phyloP scores from a whole-genome alignment of 495 filamentous ascomycete species.

The Xylaria palmicola region DNA sequence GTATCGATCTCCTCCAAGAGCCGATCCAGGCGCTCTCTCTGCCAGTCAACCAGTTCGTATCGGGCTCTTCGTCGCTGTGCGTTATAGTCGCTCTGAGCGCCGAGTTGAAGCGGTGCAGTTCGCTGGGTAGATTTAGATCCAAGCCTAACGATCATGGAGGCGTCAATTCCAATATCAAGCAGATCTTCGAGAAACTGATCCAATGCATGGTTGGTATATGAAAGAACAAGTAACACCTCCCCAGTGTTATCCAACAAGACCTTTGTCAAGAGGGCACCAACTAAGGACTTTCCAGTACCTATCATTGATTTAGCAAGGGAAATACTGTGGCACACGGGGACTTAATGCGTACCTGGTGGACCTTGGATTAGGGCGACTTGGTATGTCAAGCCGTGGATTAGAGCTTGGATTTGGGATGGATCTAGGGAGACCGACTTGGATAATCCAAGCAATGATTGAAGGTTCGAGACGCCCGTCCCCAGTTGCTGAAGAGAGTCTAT shows the following conservation, averaged over 20 bases:
- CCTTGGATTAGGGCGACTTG: conserved; percentile 69
- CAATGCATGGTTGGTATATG: conserved; percentile 69
- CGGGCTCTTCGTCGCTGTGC: conserved; percentile 14
- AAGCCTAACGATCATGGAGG: conserved; percentile 60
- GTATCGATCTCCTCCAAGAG: conserved; percentile 17
- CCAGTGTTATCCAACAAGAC: conserved; percentile 51
- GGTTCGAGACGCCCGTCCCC: conserved; percentile 8
- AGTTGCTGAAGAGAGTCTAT: neutral
- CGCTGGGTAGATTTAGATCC: conserved; percentile 59
- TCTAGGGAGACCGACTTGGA: conserved; percentile 48
- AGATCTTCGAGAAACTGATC: conserved; percentile 76
- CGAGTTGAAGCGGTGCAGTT: conserved; percentile 50
- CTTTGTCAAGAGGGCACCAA: conserved; percentile 67
- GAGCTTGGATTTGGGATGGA: conserved; percentile 55
- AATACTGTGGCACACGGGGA: neutral
- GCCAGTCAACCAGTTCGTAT: conserved; percentile 42
- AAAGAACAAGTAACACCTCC: conserved; percentile 60
- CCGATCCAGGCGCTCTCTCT: conserved; percentile 30
- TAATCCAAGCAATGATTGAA: conserved; percentile 15
- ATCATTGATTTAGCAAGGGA: conserved; percentile 12
- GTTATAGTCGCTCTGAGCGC: conserved; percentile 35
- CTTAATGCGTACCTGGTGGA: conserved; percentile 60
- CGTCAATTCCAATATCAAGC: conserved; percentile 58
- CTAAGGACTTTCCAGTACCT: conserved; percentile 82
- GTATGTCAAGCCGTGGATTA: conserved; percentile 54